phyloP scores from a whole-genome alignment of 1,139 yeast species.

The Diutina sp. region DNA sequence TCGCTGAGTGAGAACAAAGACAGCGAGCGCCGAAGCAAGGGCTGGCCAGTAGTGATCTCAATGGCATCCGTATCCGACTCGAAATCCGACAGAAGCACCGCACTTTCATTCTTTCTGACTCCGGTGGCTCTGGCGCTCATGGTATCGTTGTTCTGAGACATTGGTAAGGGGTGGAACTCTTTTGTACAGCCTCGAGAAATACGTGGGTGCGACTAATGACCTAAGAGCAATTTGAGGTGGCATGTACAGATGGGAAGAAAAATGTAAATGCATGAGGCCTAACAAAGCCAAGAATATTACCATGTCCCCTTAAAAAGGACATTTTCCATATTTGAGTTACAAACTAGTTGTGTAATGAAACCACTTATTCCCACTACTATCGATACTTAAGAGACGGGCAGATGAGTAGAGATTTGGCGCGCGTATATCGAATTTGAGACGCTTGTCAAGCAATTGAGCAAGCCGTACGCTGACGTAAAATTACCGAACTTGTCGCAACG shows the following conservation, averaged over 20 bases:
- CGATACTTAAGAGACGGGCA: no score
- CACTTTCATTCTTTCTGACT: neutral
- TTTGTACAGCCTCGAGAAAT: neutral
- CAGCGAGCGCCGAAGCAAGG: slow-evolving; percentile 28
- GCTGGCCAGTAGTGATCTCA: slow-evolving; percentile 5
- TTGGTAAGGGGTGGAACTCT: neutral
- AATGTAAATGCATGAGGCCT: neutral
- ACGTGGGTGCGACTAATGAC: neutral
- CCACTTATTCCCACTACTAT: no score
- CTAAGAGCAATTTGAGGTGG: neutral
- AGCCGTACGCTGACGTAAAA: neutral
- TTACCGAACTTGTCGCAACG: neutral
- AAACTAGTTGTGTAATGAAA: no score
- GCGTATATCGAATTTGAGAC: no score
- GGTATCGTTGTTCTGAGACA: neutral
- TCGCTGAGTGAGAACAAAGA: slow-evolving; percentile 28
- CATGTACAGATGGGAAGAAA: neutral
- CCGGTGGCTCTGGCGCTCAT: neutral
- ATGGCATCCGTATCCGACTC: neutral
- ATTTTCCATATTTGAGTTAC: no score
- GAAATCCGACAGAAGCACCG: neutral
- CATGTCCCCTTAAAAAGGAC: no score
- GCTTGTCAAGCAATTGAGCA: neutral
- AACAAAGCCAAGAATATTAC: no score
- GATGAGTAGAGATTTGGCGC: no score